A percentile compares a stretch with the other conserved stretches of the same genome.
Conservation (phyloP, 2,329 filamentous ascomycete species). For the Fusarium denticulatum region DNA sequence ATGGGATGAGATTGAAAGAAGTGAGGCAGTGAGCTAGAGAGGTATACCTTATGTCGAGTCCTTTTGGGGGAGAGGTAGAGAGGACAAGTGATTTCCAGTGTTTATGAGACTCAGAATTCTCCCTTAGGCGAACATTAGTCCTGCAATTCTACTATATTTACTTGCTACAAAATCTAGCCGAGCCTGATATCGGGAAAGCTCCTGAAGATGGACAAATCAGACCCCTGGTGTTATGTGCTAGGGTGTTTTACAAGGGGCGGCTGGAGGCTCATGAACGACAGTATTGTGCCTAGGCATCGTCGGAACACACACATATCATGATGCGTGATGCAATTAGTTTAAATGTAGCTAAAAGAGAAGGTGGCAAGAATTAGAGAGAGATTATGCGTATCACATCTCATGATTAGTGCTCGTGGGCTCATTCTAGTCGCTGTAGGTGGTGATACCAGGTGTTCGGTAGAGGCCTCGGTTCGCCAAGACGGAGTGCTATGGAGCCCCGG, state of each 20-base stretch:
- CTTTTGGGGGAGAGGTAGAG: constrained; percentile 25
- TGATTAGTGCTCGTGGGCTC: constrained; percentile 4
- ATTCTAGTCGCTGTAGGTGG: constrained; percentile 1
- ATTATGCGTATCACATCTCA: background rate
- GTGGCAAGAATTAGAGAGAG: background rate
- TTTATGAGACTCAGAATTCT: constrained; percentile 50
- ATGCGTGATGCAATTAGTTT: background rate
- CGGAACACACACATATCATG: constrained; percentile 14
- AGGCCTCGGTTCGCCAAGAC: constrained; percentile 23
- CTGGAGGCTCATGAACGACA: constrained; percentile 16
- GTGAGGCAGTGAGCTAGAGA: constrained; percentile 17
- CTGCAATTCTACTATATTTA: constrained; percentile 46
- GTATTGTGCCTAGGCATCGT: background rate
- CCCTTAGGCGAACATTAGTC: constrained; percentile 49
- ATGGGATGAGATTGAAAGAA: background rate
- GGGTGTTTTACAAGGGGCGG: constrained; percentile 22
- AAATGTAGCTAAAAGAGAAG: constrained; percentile 1
- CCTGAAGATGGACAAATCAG: constrained; percentile 17
- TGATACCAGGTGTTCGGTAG: constrained; percentile 32
- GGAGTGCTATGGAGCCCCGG: constrained; percentile 14
- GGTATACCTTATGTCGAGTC: constrained; percentile 35
- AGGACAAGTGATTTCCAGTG: constrained; percentile 39
- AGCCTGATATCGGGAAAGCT: background rate
- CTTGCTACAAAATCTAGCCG: constrained; percentile 9
- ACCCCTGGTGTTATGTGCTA: constrained; percentile 15